phyloP scores from a whole-genome alignment of 2,329 filamentous ascomycete genomes.

The Penicillium concentricum region DNA sequence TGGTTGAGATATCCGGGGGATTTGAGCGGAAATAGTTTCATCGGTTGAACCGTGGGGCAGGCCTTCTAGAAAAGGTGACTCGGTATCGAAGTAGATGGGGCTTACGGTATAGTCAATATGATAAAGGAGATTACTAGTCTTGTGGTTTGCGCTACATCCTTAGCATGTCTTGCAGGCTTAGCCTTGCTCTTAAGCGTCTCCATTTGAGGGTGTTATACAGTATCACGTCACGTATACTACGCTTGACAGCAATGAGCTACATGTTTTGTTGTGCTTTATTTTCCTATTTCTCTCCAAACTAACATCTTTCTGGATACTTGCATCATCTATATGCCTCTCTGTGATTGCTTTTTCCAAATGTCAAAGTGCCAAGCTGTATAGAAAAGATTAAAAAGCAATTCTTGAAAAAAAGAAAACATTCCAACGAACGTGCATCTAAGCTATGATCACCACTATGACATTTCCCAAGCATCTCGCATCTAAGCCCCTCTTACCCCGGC shows the following conservation, averaged over 20 bases:
- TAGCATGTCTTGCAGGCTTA: slow-evolving; percentile 16
- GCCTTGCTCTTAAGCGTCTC: neutral
- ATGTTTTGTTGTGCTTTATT: neutral
- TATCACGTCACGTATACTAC: neutral
- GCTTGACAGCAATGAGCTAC: neutral
- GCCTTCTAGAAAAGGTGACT: neutral
- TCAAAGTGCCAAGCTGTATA: neutral
- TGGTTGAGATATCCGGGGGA: neutral
- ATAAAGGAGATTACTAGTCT: neutral
- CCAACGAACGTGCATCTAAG: neutral
- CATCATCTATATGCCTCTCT: neutral
- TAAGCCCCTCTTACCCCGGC: neutral
- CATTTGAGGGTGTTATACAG: neutral
- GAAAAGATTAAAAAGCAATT: neutral
- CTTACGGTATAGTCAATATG: neutral
- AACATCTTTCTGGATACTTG: neutral
- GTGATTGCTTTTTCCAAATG: slow-evolving; percentile 4
- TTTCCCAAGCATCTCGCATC: neutral
- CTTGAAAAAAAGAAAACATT: neutral
- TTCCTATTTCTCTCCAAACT: neutral
- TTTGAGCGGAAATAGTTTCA: neutral
- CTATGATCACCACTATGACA: neutral
- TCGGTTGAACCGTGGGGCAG: neutral
- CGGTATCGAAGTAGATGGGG: neutral
- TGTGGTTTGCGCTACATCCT: neutral